These are phyloP conservation scores for Pigoraptor vietnamica DNA, from an alignment of 78 protist genomes.

Conservation along the genomic window DNA sequence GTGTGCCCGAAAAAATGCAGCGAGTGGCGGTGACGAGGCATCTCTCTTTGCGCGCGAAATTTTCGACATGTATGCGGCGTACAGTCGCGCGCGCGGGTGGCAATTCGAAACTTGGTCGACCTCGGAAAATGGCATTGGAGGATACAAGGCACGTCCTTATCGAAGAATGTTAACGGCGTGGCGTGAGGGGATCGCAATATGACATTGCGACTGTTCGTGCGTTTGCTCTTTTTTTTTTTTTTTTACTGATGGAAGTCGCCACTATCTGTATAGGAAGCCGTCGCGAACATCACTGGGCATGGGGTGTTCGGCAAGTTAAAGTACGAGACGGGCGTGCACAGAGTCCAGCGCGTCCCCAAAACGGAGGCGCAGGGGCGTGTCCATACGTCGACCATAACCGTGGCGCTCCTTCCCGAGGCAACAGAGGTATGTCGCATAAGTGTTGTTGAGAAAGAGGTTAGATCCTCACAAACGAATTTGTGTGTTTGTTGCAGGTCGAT, in stretches of 20 bases:
- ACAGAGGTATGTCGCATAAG: too few species aligned
- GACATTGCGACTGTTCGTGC: background rate
- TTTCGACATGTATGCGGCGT: slow-evolving; percentile 54
- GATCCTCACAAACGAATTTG: too few species aligned
- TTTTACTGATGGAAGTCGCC: background rate
- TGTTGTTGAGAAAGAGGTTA: too few species aligned
- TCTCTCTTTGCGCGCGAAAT: slow-evolving; percentile 71
- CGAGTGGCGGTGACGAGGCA: slow-evolving; percentile 84
- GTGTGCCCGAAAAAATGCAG: background rate
- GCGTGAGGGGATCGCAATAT: too few species aligned
- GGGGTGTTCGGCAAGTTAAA: slow-evolving; percentile 60
- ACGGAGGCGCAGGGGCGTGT: slow-evolving; percentile 79
- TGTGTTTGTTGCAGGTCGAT: slow-evolving; percentile 5
- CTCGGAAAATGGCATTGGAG: too few species aligned
- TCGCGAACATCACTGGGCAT: slow-evolving; percentile 42
- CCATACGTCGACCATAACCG: slow-evolving; percentile 83
- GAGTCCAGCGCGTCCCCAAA: slow-evolving; percentile 88
- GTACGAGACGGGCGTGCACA: slow-evolving; percentile 81
- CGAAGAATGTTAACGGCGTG: too few species aligned
- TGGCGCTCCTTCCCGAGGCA: slow-evolving; percentile 79
- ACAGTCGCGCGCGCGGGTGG: slow-evolving; percentile 49
- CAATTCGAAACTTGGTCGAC: slow-evolving; percentile 20
- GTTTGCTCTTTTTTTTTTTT: background rate
- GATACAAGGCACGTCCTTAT: background rate
- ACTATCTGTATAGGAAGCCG: slow-evolving; percentile 40